A percentile compares a stretch with the other conserved stretches of the same genome.
These are phyloP conservation scores for Vitis cinerea DNA, from an alignment of 164 flowering plant species.

Conservation along the genomic window DNA sequence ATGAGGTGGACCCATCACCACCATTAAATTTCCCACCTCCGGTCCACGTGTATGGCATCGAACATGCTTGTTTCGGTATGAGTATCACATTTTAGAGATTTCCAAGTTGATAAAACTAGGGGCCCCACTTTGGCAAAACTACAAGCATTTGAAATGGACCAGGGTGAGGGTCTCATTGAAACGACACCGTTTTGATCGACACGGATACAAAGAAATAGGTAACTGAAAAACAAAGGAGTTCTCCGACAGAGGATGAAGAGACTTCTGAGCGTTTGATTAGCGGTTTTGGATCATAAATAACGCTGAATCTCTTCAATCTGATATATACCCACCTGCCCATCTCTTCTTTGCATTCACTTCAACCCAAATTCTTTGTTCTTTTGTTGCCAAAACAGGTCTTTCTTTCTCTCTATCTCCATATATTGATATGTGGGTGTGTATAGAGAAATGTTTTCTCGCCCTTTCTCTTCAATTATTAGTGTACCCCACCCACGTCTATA, in stretches of 20 bases:
- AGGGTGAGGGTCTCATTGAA: no score
- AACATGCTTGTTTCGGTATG: not conserved
- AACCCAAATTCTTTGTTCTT: not conserved
- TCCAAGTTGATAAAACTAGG: not conserved
- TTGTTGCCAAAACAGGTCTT: not conserved
- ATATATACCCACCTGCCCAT: not conserved
- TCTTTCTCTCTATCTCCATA: constrained; percentile 1
- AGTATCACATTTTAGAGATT: not conserved
- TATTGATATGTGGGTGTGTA: not conserved
- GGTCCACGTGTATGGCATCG: not conserved
- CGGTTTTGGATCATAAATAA: not conserved
- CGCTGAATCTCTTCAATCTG: not conserved
- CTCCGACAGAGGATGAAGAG: no score
- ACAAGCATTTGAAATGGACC: no score
- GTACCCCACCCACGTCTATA: no score
- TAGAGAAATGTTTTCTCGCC: not conserved
- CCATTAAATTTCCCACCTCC: not conserved
- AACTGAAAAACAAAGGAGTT: no score
- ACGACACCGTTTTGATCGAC: no score
- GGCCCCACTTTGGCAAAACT: no score
- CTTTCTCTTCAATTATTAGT: no score
- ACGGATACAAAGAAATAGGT: no score
- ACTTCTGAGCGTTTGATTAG: no score
- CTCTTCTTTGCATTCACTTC: not conserved
- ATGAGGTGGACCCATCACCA: not conserved